Percentiles rank a stretch among this genome's conserved stretches.
Conservation (phyloP, 202 grass and related monocot species). For the Musa balbisiana region DNA sequence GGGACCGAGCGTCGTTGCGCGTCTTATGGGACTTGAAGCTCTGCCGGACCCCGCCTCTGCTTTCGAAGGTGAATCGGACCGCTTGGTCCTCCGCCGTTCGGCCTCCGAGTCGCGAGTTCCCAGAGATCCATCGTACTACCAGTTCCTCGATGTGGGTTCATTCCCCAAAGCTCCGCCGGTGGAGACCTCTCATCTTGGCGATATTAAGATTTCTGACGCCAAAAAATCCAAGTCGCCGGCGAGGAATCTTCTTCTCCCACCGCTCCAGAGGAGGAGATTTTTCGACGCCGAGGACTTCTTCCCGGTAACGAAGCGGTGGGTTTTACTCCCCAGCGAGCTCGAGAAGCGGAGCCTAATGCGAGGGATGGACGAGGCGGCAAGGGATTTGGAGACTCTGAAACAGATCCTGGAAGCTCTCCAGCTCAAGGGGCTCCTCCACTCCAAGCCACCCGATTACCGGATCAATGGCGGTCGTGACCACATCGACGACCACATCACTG, state of each 20-base stretch:
- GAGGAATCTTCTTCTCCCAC: neutral
- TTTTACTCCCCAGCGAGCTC: constrained; percentile 34
- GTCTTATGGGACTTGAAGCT: constrained; percentile 22
- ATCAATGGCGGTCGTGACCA: constrained; percentile 14
- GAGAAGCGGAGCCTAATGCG: constrained; percentile 67
- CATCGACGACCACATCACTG: constrained; percentile 29
- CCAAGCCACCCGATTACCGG: constrained; percentile 2
- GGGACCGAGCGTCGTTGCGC: constrained; percentile 21
- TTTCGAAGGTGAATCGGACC: neutral
- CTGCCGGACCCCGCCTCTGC: constrained; percentile 22
- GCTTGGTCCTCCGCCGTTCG: constrained; percentile 12
- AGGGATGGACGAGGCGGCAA: constrained; percentile 62
- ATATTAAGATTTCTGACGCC: neutral
- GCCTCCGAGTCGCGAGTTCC: constrained; percentile 16
- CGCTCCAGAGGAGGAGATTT: constrained; percentile 20
- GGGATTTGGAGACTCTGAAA: constrained; percentile 83
- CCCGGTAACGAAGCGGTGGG: constrained; percentile 18
- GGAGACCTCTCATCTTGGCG: neutral
- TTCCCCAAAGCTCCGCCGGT: constrained; percentile 4
- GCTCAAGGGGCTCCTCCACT: constrained; percentile 80
- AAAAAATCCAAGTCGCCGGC: neutral
- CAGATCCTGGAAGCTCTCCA: constrained; percentile 83
- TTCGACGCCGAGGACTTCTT: constrained; percentile 24
- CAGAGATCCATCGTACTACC: constrained; percentile 9
- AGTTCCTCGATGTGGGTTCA: constrained; percentile 11